These are phyloP conservation scores for Parasitella parasitica DNA, from an alignment of 371 early-diverging fungal species.

Conservation along the genomic window DNA sequence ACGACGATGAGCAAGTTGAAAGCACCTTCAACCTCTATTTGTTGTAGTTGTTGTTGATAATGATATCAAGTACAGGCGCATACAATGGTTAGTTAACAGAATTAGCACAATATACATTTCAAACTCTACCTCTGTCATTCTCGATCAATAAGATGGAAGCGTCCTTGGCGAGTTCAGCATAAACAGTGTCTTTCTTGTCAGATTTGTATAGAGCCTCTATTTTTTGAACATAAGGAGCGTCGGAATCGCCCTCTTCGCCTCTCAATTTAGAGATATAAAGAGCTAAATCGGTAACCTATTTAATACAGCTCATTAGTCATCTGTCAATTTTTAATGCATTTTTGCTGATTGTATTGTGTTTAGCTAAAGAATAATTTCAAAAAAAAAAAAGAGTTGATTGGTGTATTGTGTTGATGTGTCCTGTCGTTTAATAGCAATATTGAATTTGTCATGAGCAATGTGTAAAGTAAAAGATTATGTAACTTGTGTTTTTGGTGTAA, in stretches of 20 bases:
- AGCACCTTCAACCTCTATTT: constrained; percentile 69
- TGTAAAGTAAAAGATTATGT: not conserved
- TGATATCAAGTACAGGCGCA: not conserved
- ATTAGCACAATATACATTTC: not conserved
- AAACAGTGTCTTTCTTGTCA: constrained; percentile 61
- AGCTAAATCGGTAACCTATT: constrained; percentile 58
- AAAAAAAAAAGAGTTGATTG: not conserved
- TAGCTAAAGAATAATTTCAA: too few relatives aligned
- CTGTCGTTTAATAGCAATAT: not conserved
- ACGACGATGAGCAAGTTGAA: constrained; percentile 74
- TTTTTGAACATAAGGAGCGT: constrained; percentile 54
- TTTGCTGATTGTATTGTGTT: not conserved
- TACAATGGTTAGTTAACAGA: not conserved
- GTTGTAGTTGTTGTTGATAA: not conserved
- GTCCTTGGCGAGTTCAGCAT: constrained; percentile 59
- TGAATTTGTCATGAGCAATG: too few relatives aligned
- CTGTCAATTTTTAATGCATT: not conserved
- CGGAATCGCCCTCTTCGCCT: constrained; percentile 50
- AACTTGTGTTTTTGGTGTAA: not conserved
- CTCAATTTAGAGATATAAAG: constrained; percentile 59
- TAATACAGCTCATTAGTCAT: not conserved
- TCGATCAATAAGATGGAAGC: constrained; percentile 59
- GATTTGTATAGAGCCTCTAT: constrained; percentile 53
- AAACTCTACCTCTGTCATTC: constrained; percentile 55
- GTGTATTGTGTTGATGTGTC: too few relatives aligned